These are phyloP conservation scores for Ophiognomonia clavigignenti-juglandacearum DNA, from an alignment of 2,329 filamentous ascomycete genomes.

Conservation along the genomic window DNA sequence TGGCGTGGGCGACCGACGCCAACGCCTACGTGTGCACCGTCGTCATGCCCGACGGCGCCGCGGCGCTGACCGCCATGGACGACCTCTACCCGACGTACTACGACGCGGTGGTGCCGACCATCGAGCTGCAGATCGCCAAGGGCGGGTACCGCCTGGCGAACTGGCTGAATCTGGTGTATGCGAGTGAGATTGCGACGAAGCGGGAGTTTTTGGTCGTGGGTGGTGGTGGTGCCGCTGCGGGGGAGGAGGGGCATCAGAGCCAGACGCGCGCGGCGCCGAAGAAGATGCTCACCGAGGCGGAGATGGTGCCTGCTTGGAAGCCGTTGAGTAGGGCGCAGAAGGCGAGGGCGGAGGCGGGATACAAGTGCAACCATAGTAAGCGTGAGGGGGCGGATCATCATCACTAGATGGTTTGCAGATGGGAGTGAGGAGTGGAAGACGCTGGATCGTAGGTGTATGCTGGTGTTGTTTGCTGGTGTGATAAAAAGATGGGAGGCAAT, in stretches of 20 bases:
- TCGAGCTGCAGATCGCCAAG: slow-evolving; percentile 41
- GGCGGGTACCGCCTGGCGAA: slow-evolving; percentile 30
- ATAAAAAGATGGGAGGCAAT: too few relatives aligned
- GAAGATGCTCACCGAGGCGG: slow-evolving; percentile 18
- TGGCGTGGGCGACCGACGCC: slow-evolving; percentile 37
- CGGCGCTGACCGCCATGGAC: slow-evolving; percentile 27
- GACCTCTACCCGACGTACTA: slow-evolving; percentile 40
- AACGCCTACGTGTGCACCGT: slow-evolving; percentile 36
- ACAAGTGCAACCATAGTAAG: slow-evolving; percentile 12
- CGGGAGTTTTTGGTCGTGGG: too few relatives aligned
- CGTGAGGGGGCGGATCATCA: slow-evolving; percentile 2
- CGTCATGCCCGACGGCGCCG: slow-evolving; percentile 36
- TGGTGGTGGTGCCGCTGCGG: too few relatives aligned
- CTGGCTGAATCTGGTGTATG: slow-evolving; percentile 26
- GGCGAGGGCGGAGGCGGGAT: slow-evolving; percentile 20
- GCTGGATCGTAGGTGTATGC: too few relatives aligned
- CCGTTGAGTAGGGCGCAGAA: slow-evolving; percentile 24
- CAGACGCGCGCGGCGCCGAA: background rate
- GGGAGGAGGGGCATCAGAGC: too few relatives aligned
- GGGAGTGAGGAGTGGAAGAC: too few relatives aligned
- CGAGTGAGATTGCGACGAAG: slow-evolving; percentile 16
- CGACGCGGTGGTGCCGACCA: slow-evolving; percentile 30
- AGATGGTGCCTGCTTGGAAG: slow-evolving; percentile 21
- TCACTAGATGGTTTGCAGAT: background rate
- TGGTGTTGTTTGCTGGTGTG: too few relatives aligned